These are phyloP conservation scores for Omphalotus guepiniiformis DNA, from an alignment of 768 basidiomycete genomes.

Conservation along the genomic window DNA sequence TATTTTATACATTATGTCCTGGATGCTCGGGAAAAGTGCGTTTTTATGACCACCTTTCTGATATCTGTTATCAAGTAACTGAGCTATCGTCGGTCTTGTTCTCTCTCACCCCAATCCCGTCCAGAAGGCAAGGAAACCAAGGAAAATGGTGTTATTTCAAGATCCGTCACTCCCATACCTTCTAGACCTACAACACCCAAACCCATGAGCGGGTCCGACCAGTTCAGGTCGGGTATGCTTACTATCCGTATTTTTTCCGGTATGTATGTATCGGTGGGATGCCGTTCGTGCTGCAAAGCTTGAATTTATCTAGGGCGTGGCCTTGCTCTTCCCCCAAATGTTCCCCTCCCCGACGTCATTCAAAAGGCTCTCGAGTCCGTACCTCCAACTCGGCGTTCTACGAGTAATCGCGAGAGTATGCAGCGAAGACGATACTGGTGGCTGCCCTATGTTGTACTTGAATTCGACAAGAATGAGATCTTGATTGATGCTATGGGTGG, in stretches of 20 bases:
- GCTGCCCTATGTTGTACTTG: slow-evolving; percentile 96
- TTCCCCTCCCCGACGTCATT: slow-evolving; percentile 78
- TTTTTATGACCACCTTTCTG: neutral
- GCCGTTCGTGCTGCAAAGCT: slow-evolving; percentile 1
- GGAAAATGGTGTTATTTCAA: slow-evolving; percentile 67
- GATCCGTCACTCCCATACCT: slow-evolving; percentile 78
- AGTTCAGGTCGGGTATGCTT: slow-evolving; percentile 86
- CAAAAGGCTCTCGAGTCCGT: slow-evolving; percentile 71
- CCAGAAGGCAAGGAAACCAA: slow-evolving; percentile 66
- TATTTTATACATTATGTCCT: slow-evolving; percentile 41
- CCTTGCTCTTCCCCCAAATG: slow-evolving; percentile 73
- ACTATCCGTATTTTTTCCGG: slow-evolving; percentile 95
- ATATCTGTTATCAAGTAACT: neutral
- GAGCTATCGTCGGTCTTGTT: slow-evolving; percentile 1
- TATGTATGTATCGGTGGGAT: slow-evolving; percentile 30
- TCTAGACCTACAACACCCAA: slow-evolving; percentile 80
- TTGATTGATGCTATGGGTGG: slow-evolving; percentile 94
- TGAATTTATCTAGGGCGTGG: slow-evolving; percentile 56
- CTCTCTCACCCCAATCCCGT: neutral
- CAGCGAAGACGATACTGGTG: slow-evolving; percentile 94
- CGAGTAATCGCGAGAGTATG: slow-evolving; percentile 83
- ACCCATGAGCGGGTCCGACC: slow-evolving; percentile 47
- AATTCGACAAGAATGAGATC: slow-evolving; percentile 97
- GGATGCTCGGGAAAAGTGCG: slow-evolving; percentile 46
- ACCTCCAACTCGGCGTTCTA: slow-evolving; percentile 49